Percentiles rank a stretch among this genome's conserved stretches.
Evolutionary conservation across 176 grass and related monocot genomes (phyloP).

Genomic region (Oropetium thomaeum): DNA sequence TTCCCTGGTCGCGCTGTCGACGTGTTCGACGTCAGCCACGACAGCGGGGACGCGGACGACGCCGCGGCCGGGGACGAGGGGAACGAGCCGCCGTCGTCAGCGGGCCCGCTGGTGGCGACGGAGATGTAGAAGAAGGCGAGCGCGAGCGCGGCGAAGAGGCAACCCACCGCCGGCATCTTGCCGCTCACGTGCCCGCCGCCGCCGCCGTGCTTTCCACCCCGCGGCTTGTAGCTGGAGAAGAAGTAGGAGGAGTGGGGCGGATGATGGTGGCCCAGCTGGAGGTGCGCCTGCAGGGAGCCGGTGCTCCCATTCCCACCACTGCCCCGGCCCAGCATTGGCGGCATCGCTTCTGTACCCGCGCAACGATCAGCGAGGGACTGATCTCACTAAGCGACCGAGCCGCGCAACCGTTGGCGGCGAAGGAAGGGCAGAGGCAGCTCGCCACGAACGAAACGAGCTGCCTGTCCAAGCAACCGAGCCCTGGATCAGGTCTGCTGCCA

Average conservation of each 20-base stretch:
- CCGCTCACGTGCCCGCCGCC: background rate
- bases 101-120: slow-evolving; percentile 1
- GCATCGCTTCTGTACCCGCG: slow-evolving; percentile 6
- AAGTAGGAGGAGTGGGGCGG: slow-evolving; percentile 16
- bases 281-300: slow-evolving; percentile 23
- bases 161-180: slow-evolving; percentile 3
- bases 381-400: background rate
- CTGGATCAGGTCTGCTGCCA: background rate
- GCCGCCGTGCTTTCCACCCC: slow-evolving; percentile 7
- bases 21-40: slow-evolving; percentile 14
- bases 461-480: background rate
- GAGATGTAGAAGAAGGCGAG: slow-evolving; percentile 41
- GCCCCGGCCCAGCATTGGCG: slow-evolving; percentile 22
- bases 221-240: slow-evolving; percentile 12
- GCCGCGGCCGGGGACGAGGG: slow-evolving; percentile 17
- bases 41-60: background rate
- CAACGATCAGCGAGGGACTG: background rate
- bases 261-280: slow-evolving; percentile 24
- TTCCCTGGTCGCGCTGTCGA: background rate
- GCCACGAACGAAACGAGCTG: background rate
- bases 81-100: background rate
- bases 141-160: slow-evolving; percentile 31
- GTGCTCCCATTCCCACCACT: background rate
- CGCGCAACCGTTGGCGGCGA: background rate
- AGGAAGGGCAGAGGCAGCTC: background rate